A percentile compares a stretch with the other conserved stretches of the same genome.
phyloP scores from a whole-genome alignment of 441 rosid genomes.

The Euphorbia corollata region DNA sequence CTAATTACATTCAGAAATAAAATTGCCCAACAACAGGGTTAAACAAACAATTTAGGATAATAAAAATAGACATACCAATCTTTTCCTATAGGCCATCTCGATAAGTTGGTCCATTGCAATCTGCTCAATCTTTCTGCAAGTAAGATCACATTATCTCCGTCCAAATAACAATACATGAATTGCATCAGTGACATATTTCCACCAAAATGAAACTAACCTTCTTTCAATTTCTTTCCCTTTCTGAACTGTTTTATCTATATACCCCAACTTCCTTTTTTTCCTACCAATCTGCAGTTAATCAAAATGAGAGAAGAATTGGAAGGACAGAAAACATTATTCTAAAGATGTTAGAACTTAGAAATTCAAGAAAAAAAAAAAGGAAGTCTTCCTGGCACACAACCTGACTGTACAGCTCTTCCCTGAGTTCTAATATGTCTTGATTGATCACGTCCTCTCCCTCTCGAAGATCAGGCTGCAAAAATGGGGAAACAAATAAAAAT shows the following conservation, averaged over 20 bases:
- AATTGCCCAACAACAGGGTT: neutral
- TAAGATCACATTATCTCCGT: constrained; percentile 14
- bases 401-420: constrained; percentile 63
- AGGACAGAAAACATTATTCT: neutral
- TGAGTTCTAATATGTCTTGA: constrained; percentile 56
- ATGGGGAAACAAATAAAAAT: constrained; percentile 15
- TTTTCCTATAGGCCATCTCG: constrained; percentile 71
- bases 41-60: constrained; percentile 10
- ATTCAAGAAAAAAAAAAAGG: neutral
- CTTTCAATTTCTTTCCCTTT: constrained; percentile 46
- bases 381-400: constrained; percentile 26
- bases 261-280: constrained; percentile 56
- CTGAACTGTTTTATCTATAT: constrained; percentile 48
- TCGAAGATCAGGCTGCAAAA: constrained; percentile 80
- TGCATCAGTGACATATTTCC: constrained; percentile 19
- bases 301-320: neutral
- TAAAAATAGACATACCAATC: constrained; percentile 48
- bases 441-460: constrained; percentile 65
- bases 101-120: constrained; percentile 79
- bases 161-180: constrained; percentile 10
- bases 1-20: constrained; percentile 3
- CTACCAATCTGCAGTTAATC: constrained; percentile 42
- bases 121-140: constrained; percentile 61
- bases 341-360: neutral
- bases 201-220: constrained; percentile 37